phyloP scores from a whole-genome alignment of 1,284 basidiomycete genomes.

The Tilletia caries region DNA sequence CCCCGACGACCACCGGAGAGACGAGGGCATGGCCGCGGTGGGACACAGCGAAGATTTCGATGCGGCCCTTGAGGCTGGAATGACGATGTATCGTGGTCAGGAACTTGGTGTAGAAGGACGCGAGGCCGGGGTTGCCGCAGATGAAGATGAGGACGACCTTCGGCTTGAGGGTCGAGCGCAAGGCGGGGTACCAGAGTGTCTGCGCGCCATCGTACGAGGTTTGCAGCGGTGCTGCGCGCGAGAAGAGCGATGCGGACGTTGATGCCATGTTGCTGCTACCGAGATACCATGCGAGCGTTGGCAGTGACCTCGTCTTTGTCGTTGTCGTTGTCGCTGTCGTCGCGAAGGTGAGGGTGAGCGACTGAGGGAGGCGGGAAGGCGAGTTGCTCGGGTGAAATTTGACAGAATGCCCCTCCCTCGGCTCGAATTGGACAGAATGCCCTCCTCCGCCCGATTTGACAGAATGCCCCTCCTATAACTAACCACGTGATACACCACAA shows the following conservation, averaged over 20 bases:
- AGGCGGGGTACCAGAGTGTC: conserved; percentile 30
- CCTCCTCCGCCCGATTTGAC: no score
- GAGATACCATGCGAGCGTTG: neutral
- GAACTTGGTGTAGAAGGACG: conserved; percentile 36
- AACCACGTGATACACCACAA: no score
- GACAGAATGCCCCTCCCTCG: no score
- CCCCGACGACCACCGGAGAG: conserved; percentile 22
- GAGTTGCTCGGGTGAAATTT: neutral
- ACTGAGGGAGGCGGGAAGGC: neutral
- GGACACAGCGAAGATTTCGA: conserved; percentile 37
- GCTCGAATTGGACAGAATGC: no score
- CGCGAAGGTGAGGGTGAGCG: conserved; percentile 5
- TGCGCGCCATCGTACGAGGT: conserved; percentile 31
- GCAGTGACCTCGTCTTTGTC: neutral
- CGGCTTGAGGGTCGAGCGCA: conserved; percentile 16
- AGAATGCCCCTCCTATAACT: no score
- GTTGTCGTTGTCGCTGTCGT: no score
- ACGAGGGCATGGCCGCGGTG: conserved; percentile 38
- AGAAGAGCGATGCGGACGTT: neutral
- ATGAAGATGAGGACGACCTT: conserved; percentile 37
- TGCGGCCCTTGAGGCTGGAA: conserved; percentile 9
- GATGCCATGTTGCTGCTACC: neutral
- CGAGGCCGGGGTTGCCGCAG: conserved; percentile 41
- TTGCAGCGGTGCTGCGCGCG: conserved; percentile 18
- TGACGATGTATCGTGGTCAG: conserved; percentile 21